Base-by-base conservation (phyloP, 768 basidiomycete species). In the Kwoniella botswanensis region DNA sequence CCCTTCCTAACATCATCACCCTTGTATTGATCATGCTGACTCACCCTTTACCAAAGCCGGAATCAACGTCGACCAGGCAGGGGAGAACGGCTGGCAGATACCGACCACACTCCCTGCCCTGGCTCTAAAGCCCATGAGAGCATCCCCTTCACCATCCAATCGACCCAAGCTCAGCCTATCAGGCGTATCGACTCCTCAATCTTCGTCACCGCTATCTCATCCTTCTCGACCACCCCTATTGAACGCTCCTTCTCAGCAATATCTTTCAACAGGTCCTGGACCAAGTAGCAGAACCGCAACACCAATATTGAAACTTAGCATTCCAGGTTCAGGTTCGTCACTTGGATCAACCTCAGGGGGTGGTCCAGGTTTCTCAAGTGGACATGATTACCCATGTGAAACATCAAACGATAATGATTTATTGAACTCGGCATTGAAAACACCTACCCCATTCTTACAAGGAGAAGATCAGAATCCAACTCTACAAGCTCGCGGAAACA, bases 131-230 rank as follows among this genome's bases (percentile, higher is more conserved):
- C 76, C 75, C 41, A 75, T 72, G 56, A 71, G 59, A 29, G 56
- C 72, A 9, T 66, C 69, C 60, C 43, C 65, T n/a, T 63, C 59
- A 18, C 71, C 76, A 11, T 72, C 68, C 22, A 55, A 65, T 41
- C 68, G 76, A 53, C 79, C 79, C 13, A 81, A 77, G 73, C 70
- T 84, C 18, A 70, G 73, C n/a, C 67, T 80, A n/a, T 76, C 78
- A 6, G 70, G 71, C 22, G 54, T 78, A 55, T 69, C 78, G 7
- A 73, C 77, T 11, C 74, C 74, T 9, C 18, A 67, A 22, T 53
- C 68, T 43, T 74, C 73, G 13, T 50, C 73, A 17, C 52, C 63
- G 3, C 46, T 64, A 15, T 24, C 61, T n/a, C 17, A 55, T 18
- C 41, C 68, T 4, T 21, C 24, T 12, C 56, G 76, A 41, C 74